Evolutionary conservation across 345 rosid genomes (phyloP), one percentile per base, ranked within the genome.

Genomic region (Arabidopsis suecica): DNA sequence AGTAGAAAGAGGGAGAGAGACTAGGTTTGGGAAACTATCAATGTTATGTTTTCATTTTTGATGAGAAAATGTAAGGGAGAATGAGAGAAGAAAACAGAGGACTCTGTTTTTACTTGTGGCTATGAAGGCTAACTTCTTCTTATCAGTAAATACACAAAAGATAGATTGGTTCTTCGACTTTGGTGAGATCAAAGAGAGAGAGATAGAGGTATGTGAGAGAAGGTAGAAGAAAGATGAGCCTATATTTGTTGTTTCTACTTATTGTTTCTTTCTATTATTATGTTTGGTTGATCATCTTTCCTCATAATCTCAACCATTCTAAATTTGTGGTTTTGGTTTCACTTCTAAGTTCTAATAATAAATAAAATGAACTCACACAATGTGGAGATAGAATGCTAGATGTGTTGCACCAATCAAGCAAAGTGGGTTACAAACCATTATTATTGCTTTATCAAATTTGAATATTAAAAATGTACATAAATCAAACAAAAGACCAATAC

Each of bases 281-380:
- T 60, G 68, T 76, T 76, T 62, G 79, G 79, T 34, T 61, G 33
- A 61, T 60, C 65, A 54, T 69, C 42, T 76, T 62, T 69, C 41
- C 4, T 7, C 38, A 49, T 38, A 37, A 30, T 67, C 69, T 69
- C 64, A 70, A 76, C 70, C 65, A 22, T 75, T 69, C 58, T 36
- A 53, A 61, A 61, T 63, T 9, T 23, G 75, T 76, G 70, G 75
- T 42, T 44, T 76, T 76, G 64, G 22, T 61, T 76, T 61, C 70
- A 76, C 58, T 33, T 53, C 6, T 22, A 42, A 53, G 57, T 76
- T 69, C 58, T 34, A 36, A 68, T 14, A 50, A 30, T 66, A 57
- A 57, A 47, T 40, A 8, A 14, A 54, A 22, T 20, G 7, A 13
- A 51, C 5, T 22, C 14, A 14, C n/a, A 48, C 32, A 28, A 25